Evolutionary conservation across 2,329 filamentous ascomycete species (phyloP), one percentile per base, ranked within the genome.

Genomic region (Talaromyces sp.): DNA sequence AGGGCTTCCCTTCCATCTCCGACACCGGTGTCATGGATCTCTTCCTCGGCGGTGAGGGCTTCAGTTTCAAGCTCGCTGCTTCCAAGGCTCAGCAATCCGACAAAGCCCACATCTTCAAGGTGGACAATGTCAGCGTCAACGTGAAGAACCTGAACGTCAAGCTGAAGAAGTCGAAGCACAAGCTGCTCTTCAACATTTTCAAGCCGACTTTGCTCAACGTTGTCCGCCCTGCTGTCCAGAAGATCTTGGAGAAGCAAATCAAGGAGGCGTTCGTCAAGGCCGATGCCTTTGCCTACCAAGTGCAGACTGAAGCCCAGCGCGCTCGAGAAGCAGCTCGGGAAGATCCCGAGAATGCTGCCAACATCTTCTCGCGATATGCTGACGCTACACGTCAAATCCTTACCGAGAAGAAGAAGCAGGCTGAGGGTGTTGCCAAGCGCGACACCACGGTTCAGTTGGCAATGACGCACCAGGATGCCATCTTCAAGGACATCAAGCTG

Each of bases 101-200:
- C 69, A 80, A 82, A 29, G 86, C 90, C 69, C 87, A 95, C 75
- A 95, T 96, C 78, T 93, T 98, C 85, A 97, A 96, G 84, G 84
- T 98, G 63, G 91, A 96, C 71, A 93, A 89, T 75, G 89, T 96
- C 3, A 82, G 89, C 46, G 90, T 96, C 21, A 87, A 91, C 68
- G 85, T 96, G 67, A 89, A 90, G 78, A 71, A 93, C 70, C 82
- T 97, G 61, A 85, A 89, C 67, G 87, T 99, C 79, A 96, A 96
- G 80, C 76, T 99, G 66, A 92, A 93, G 83, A 86, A 96, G 81
- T 97, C 93, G 57, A 96, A 89, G 75, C 93, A 98, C 84, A 99
- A 97, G 84, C 71, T 95, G 13, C 82, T 98, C 24, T 96, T 98
- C 75, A 81, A 80, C 58, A 73, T 97, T 41, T 89, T 93, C 82